Base-by-base conservation (phyloP, 148 eudicot genomes). In the Diospyros lotus region DNA sequence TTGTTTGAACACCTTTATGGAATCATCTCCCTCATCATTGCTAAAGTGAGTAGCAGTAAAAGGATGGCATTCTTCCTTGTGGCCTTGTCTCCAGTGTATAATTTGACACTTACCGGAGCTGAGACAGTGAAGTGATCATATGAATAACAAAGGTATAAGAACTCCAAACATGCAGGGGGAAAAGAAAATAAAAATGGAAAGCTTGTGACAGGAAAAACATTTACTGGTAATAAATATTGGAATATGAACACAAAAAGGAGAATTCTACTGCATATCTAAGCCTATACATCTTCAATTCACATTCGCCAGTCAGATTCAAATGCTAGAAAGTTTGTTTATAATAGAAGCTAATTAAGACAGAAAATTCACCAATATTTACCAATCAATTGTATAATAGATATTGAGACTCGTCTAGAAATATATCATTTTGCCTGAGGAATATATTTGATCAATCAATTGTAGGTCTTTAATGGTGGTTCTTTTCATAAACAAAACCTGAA, bases 71-170 rank as follows among this genome's bases (percentile, higher is more conserved):
- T 91, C 90, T 63, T 87, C 84, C 85, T 87, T 91, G 84, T 94
- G 98, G 66, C 94, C 97, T 84, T 83, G 89, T 78, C 98, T 90
- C 98, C 98, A 94, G 59, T 94, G 97, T 69, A 87, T 44, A 50
- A 91, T 87, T 84, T 94, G 98, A 80, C 98, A 94, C 84, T 91
- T 91, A 73, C 94, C 91, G 68, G 98, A 91, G 82, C 98, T 94
- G 92, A 79, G 85, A 84, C 64, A 52, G 42, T 52, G 58, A 72
- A 68, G 74, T 48, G 44, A 42, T 39, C 56, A 43, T n/a, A 68
- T 39, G 43, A 73, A 64, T 18, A 63, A 51, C 69, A 67, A 61
- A 62, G 28, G 53, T 75, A 15, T 6, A 70, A 43, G 38, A 76
- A 62, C 18, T 62, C 15, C 28, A 12, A 72, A 28, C 28, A 28